These are phyloP conservation scores for Taiwanofungus camphoratus DNA, from an alignment of 1,284 basidiomycete genomes.

Conservation along the genomic window DNA sequence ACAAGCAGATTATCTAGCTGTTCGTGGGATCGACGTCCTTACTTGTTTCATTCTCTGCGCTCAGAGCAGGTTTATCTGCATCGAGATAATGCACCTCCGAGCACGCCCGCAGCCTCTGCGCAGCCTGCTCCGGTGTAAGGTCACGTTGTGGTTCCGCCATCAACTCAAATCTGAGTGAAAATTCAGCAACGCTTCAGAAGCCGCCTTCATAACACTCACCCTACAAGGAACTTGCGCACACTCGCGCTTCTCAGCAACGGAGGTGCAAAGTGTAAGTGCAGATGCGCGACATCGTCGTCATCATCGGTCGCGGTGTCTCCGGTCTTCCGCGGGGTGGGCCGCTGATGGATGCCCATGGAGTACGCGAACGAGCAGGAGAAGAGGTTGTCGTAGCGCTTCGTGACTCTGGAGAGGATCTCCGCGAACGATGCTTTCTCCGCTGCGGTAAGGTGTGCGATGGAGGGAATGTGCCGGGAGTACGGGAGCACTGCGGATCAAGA, in stretches of 20 bases:
- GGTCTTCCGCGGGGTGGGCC: conserved; percentile 46
- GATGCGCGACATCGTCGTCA: conserved; percentile 62
- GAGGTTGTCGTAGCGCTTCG: conserved; percentile 81
- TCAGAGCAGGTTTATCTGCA: conserved; percentile 4
- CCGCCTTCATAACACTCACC: conserved; percentile 43
- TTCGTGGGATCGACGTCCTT: conserved; percentile 12
- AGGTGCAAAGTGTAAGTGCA: conserved; percentile 89
- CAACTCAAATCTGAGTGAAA: conserved; percentile 69
- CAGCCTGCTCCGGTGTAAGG: conserved; percentile 88
- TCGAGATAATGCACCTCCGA: conserved; percentile 48
- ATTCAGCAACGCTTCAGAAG: neutral
- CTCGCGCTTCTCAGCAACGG: conserved; percentile 80
- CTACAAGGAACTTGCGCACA: conserved; percentile 89
- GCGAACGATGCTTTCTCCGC: conserved; percentile 66
- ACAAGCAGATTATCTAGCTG: no score
- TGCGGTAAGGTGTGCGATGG: conserved; percentile 53
- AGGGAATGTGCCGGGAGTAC: conserved; percentile 71
- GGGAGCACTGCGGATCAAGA: conserved; percentile 60
- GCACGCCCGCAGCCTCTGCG: conserved; percentile 52
- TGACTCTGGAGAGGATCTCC: conserved; percentile 56
- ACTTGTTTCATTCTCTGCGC: conserved; percentile 6
- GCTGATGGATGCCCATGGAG: conserved; percentile 93
- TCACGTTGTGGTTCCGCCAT: conserved; percentile 92
- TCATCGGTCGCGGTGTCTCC: conserved; percentile 24
- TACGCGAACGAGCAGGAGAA: conserved; percentile 89